Evolutionary conservation across 176 grass and related monocot species (phyloP).

Genomic region (Elymus sibiricus): DNA sequence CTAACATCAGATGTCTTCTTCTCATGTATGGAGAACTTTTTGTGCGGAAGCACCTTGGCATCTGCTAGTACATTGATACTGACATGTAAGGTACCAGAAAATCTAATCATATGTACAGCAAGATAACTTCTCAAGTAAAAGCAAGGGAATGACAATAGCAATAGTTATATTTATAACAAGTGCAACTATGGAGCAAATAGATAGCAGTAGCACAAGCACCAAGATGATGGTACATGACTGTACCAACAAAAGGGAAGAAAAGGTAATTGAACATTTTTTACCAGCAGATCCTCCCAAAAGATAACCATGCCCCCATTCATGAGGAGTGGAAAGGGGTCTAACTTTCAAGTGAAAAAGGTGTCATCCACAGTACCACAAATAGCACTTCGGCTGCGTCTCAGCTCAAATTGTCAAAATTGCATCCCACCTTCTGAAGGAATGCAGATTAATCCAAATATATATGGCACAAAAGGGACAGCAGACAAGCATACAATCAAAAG

Average conservation of each 20-base stretch:
- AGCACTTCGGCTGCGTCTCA: constrained; percentile 23
- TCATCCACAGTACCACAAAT: constrained; percentile 27
- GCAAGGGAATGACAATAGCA: neutral
- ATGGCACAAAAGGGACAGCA: neutral
- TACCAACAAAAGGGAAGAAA: neutral
- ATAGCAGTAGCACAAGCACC: constrained; percentile 11
- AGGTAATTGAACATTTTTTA: neutral
- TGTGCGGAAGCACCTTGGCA: constrained; percentile 34
- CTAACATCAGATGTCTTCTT: constrained; percentile 14
- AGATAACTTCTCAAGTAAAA: neutral
- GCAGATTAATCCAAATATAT: constrained; percentile 13
- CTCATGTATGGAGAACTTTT: constrained; percentile 20
- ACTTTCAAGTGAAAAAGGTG: neutral
- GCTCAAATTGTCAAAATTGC: neutral
- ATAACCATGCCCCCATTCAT: neutral
- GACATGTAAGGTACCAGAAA: neutral
- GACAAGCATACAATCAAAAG: constrained; percentile 2
- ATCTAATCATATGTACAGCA: neutral
- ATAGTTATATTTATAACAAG: neutral
- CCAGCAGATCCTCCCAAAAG: constrained; percentile 15
- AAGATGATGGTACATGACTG: constrained; percentile 32
- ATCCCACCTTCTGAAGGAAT: neutral
- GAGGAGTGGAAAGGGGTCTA: neutral
- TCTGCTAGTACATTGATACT: constrained; percentile 36
- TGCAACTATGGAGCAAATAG: neutral